These are phyloP conservation scores for Apiospora aurea DNA, from an alignment of 2,329 filamentous ascomycete genomes.

Conservation along the genomic window DNA sequence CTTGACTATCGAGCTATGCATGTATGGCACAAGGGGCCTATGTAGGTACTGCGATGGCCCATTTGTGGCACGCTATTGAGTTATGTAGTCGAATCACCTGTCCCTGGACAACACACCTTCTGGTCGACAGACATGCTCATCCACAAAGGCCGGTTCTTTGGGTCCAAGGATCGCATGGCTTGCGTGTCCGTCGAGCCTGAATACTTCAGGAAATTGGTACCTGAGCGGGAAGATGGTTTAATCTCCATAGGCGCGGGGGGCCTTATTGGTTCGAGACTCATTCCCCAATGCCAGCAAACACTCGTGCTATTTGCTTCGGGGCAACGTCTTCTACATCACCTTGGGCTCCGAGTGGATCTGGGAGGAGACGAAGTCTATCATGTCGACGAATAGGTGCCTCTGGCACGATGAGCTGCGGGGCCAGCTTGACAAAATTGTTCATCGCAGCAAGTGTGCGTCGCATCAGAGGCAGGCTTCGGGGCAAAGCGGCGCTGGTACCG, in stretches of 20 bases:
- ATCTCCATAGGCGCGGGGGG: not conserved
- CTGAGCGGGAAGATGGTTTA: not conserved
- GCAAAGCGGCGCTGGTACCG: not conserved
- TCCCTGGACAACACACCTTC: not conserved
- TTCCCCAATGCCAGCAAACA: conserved; percentile 10
- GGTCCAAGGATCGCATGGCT: conserved; percentile 8
- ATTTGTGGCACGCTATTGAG: not conserved
- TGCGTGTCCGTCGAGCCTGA: not conserved
- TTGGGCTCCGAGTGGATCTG: not conserved
- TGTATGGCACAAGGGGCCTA: not conserved
- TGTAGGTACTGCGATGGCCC: not conserved
- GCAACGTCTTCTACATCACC: not conserved
- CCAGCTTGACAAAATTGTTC: not conserved
- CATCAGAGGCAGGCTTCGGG: not conserved
- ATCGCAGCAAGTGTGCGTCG: not conserved
- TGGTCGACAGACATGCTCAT: not conserved
- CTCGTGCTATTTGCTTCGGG: not conserved
- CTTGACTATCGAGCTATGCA: conserved; percentile 1
- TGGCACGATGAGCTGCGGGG: conserved; percentile 7
- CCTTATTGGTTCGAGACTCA: not conserved
- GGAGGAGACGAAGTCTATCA: not conserved
- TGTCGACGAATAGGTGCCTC: not conserved
- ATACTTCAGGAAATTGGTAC: conserved; percentile 1
- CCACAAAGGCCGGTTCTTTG: not conserved
- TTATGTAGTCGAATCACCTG: not conserved